Evolutionary conservation across 768 basidiomycete genomes (phyloP).

Genomic region (Mycena alexandri): DNA sequence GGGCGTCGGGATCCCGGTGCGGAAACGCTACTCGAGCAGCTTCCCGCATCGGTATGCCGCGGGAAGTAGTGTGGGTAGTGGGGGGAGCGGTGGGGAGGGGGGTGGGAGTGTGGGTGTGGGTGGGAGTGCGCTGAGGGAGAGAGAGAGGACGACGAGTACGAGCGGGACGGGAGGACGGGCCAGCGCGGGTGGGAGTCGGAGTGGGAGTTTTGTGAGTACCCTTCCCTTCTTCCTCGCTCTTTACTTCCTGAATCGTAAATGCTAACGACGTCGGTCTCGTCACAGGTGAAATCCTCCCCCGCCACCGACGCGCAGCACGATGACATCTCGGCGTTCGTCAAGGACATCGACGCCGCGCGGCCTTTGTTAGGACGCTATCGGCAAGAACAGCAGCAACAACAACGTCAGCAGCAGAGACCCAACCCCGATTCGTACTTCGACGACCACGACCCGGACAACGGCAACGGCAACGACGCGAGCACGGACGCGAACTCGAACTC

Average conservation of each 20-base stretch:
- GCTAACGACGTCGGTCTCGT: too few relatives aligned
- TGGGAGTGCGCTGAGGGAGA: slow-evolving; percentile 36
- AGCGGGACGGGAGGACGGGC: neutral
- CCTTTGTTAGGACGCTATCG: slow-evolving; percentile 65
- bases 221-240: neutral
- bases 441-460: slow-evolving; percentile 10
- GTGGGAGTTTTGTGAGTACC: slow-evolving; percentile 33
- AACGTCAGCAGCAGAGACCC: neutral
- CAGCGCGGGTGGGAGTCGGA: slow-evolving; percentile 28
- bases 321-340: slow-evolving; percentile 82
- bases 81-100: slow-evolving; percentile 45
- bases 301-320: slow-evolving; percentile 55
- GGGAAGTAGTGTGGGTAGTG: slow-evolving; percentile 54
- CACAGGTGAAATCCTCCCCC: slow-evolving; percentile 19
- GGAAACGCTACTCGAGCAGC: slow-evolving; percentile 82
- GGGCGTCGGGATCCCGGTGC: slow-evolving; percentile 41
- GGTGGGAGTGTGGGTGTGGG: slow-evolving; percentile 28
- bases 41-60: slow-evolving; percentile 78
- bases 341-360: slow-evolving; percentile 79
- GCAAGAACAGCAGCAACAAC: slow-evolving; percentile 36
- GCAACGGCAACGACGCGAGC: slow-evolving; percentile 4
- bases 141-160: slow-evolving; percentile 44
- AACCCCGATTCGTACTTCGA: neutral
- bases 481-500: neutral
- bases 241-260: neutral